Conservation (phyloP, 2,329 filamentous ascomycete genomes). For the Emergomyces pasteurianus region DNA sequence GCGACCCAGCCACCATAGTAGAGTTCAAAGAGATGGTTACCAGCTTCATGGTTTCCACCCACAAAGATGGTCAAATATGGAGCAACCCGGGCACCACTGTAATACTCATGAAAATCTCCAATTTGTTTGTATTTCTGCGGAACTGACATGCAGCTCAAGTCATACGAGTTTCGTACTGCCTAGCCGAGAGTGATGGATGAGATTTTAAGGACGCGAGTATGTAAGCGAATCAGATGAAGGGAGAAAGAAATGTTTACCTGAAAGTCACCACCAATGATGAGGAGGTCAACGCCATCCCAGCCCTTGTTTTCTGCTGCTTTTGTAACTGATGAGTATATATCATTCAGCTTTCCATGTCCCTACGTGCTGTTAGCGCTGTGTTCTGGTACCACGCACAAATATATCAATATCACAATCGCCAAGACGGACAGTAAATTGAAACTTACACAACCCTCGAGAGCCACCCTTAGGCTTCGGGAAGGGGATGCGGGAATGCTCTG, state of each 20-base stretch:
- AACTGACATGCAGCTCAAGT: slow-evolving; percentile 80
- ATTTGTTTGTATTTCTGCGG: slow-evolving; percentile 77
- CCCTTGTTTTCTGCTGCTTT: slow-evolving; percentile 56
- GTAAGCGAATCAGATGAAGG: background rate
- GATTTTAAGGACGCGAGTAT: background rate
- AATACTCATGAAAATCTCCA: slow-evolving; percentile 91
- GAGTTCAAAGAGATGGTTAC: slow-evolving; percentile 79
- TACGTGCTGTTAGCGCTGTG: slow-evolving; percentile 23
- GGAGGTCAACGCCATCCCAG: slow-evolving; percentile 73
- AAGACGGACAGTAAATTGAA: background rate
- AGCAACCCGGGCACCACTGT: slow-evolving; percentile 62
- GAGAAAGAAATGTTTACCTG: slow-evolving; percentile 43
- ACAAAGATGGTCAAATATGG: slow-evolving; percentile 89
- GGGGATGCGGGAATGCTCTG: slow-evolving; percentile 1
- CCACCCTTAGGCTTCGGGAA: slow-evolving; percentile 48
- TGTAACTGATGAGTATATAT: slow-evolving; percentile 73
- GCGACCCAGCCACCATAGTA: slow-evolving; percentile 97
- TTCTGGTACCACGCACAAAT: slow-evolving; percentile 6
- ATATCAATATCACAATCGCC: background rate
- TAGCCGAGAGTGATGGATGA: slow-evolving; percentile 24
- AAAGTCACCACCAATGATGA: slow-evolving; percentile 95
- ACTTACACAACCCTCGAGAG: slow-evolving; percentile 76
- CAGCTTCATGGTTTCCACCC: slow-evolving; percentile 90
- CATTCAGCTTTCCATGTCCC: slow-evolving; percentile 85
- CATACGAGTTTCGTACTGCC: slow-evolving; percentile 77